Evolutionary conservation across 768 basidiomycete species (phyloP).

Genomic region (Tulasnella sp.): DNA sequence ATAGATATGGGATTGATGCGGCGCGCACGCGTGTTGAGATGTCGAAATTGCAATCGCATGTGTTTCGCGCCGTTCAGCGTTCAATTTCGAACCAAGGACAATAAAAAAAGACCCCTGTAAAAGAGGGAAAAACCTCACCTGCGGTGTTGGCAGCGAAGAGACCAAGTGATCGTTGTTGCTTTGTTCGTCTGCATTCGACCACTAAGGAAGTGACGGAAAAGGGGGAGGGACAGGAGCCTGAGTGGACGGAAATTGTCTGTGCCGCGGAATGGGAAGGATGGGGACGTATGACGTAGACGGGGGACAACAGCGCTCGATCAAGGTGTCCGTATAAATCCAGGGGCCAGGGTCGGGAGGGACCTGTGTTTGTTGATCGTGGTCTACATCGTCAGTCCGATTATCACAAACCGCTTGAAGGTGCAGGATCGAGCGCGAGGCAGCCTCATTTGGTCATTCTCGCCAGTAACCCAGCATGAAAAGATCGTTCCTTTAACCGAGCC

Average conservation of each 20-base stretch:
- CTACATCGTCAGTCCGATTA: too few species aligned
- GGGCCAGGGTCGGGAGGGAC: too few species aligned
- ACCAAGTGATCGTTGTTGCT: slow-evolving; percentile 68
- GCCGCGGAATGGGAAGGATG: neutral
- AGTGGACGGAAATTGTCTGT: neutral
- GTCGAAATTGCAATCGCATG: neutral
- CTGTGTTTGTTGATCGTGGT: too few species aligned
- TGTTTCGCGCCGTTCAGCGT: neutral
- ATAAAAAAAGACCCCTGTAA: too few species aligned
- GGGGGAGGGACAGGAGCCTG: neutral
- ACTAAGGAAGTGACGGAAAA: slow-evolving; percentile 10
- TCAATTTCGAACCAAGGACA: too few species aligned
- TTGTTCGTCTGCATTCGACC: slow-evolving; percentile 51
- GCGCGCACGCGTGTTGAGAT: neutral
- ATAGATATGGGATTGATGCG: neutral
- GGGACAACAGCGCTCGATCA: neutral
- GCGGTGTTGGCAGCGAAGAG: slow-evolving; percentile 81
- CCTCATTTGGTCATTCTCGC: too few species aligned
- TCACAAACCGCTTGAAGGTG: too few species aligned
- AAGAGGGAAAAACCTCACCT: slow-evolving; percentile 39
- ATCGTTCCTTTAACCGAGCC: too few species aligned
- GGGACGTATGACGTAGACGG: neutral
- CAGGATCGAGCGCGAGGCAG: too few species aligned
- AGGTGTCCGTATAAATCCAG: too few species aligned
- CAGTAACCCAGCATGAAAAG: too few species aligned